Conservation (phyloP, 2,329 filamentous ascomycete genomes). For the Triangularia verruculosa region DNA sequence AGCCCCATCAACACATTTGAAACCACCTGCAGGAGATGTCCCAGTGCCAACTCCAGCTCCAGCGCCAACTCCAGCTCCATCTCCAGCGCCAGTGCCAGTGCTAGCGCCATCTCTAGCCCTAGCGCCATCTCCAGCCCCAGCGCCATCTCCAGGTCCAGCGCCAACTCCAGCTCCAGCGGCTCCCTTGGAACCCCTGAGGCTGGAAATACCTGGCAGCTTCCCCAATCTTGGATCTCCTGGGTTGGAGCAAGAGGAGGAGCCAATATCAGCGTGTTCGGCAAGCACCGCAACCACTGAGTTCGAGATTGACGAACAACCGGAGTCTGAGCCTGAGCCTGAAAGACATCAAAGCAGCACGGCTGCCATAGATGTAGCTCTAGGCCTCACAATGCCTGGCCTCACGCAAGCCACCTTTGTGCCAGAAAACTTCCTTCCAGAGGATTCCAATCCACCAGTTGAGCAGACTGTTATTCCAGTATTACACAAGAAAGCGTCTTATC, state of each 20-base stretch:
- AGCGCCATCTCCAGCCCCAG: background rate
- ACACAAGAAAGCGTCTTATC: constrained; percentile 43
- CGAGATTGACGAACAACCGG: constrained; percentile 64
- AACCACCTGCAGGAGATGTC: background rate
- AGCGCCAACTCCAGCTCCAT: background rate
- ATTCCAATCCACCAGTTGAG: constrained; percentile 25
- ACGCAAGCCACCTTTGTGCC: constrained; percentile 17
- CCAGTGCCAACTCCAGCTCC: background rate
- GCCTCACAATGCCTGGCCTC: constrained; percentile 9
- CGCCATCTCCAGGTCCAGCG: too few species aligned
- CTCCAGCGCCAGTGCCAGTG: too few species aligned
- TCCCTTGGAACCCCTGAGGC: constrained; percentile 57
- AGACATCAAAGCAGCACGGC: constrained; percentile 23
- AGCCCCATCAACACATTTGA: background rate
- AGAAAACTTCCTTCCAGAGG: constrained; percentile 3
- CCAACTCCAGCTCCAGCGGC: constrained; percentile 2
- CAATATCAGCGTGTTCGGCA: constrained; percentile 57
- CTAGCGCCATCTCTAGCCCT: background rate
- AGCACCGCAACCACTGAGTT: constrained; percentile 66
- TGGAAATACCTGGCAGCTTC: constrained; percentile 65
- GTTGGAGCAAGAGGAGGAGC: constrained; percentile 45
- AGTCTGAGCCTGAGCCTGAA: constrained; percentile 36
- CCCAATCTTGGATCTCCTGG: constrained; percentile 40
- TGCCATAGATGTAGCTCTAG: constrained; percentile 22
- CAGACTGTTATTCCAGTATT: constrained; percentile 23